Base-by-base conservation (phyloP, 352 stramenopile genomes). In the Discostella stelligera region DNA sequence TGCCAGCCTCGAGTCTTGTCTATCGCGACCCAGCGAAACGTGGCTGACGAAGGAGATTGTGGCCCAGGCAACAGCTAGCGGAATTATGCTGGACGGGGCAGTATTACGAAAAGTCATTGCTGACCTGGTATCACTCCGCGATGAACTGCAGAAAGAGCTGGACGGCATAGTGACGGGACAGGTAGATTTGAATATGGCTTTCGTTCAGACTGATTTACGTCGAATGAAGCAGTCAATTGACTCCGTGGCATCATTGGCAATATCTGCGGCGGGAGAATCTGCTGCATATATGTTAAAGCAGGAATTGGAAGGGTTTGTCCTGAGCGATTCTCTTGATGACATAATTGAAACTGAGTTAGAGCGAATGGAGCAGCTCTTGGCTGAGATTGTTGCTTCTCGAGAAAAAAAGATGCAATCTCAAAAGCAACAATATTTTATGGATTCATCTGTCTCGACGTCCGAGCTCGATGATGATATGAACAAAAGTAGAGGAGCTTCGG, bases 31-130 rank as follows among this genome's bases (percentile, higher is more conserved):
- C 11, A 73, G 73, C 46, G 20, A 80, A 49, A 86, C 77, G 6
- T 88, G 81, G 81, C 67, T 88, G 3, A 81, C 61, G 21, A 71
- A 69, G 60, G 66, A 82, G 7, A 53, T 79, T 13, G 65, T 86
- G 2, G 39, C 52, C 10, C 48, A 74, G 48, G 66, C 74, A 37
- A 62, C 67, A 61, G 54, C 74, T 32, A 69, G 41, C 66, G 71
- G 59, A 11, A 70, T 74, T 41, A 59, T 30, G 16, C 27, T 84
- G 13, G 67, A 85, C 48, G 46, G 55, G 54, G n/a, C 63, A 41
- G 27, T 70, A 18, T 56, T 88, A n/a, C 46, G 67, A 49, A 63
- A 88, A 65, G 74, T 83, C 20, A 82, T 82, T 46, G 77, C 81
- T 49, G 59, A 46, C 30, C 84, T 88, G 66, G 71, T 88, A 20